These are phyloP conservation scores for Periconia sp. DNA, from an alignment of 2,329 filamentous ascomycete species.

Conservation along the genomic window DNA sequence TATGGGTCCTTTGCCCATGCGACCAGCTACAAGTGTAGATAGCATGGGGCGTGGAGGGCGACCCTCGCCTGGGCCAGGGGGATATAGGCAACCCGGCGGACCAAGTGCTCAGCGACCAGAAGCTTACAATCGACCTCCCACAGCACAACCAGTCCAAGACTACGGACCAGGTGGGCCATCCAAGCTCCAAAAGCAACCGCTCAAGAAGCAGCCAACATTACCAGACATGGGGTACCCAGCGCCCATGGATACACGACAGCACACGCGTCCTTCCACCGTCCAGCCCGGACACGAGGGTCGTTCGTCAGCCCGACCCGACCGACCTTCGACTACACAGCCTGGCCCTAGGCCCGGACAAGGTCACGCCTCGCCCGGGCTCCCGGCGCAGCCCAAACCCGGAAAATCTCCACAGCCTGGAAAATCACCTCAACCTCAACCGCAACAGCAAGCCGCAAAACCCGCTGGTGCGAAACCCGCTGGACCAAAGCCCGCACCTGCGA, in stretches of 20 bases:
- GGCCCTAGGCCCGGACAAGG: constrained; percentile 13
- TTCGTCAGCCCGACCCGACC: constrained; percentile 23
- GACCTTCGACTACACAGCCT: constrained; percentile 24
- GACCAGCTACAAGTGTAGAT: constrained; percentile 41
- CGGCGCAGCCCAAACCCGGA: constrained; percentile 12
- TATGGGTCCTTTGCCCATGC: constrained; percentile 35
- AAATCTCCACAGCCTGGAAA: constrained; percentile 22
- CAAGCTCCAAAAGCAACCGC: constrained; percentile 44
- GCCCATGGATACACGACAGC: constrained; percentile 38
- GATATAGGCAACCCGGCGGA: constrained; percentile 43
- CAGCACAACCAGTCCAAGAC: constrained; percentile 41
- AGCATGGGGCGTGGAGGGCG: constrained; percentile 39
- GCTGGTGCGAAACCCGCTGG: constrained; percentile 17
- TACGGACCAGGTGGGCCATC: constrained; percentile 49
- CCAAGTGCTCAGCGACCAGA: constrained; percentile 42
- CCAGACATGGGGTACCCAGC: constrained; percentile 43
- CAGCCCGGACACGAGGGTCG: constrained; percentile 39
- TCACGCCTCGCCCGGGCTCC: constrained; percentile 15
- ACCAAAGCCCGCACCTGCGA: constrained; percentile 27
- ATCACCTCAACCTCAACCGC: constrained; percentile 10
- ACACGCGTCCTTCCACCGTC: constrained; percentile 37
- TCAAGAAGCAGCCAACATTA: constrained; percentile 35
- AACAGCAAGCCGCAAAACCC: constrained; percentile 2
- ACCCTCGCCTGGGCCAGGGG: constrained; percentile 31
- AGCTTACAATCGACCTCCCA: constrained; percentile 38